Base-by-base conservation (phyloP, 306 rosid species). In the Quercus glauca region DNA sequence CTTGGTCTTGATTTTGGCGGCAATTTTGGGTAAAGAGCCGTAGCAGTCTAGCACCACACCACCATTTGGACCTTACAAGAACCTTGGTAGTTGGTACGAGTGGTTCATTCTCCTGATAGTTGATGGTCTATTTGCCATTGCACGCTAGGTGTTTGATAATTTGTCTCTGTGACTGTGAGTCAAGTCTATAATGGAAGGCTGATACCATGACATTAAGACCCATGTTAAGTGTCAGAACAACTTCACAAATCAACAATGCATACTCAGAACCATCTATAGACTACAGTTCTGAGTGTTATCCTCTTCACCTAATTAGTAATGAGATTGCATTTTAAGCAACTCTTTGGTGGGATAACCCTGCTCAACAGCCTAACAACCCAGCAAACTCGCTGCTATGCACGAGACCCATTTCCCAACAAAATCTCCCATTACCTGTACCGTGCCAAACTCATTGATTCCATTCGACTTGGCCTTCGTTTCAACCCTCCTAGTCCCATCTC, bases 351-450 rank as follows among this genome's bases (percentile, higher is more conserved):
- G 4, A 63, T 26, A 60, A 81, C 33, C 81, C 73, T 35, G n/a
- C 69, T 65, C 55, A 85, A 73, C 31, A 20, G 60, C 84, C 56
- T 82, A 60, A 12, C 53, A 12, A 78, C 73, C 81, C 90, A 67
- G 4, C 89, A 89, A 64, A 45, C 69, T 35, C 90, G 97, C 49
- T 80, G 33, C 70, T 90, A 81, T 75, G 82, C 81, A 13, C 89
- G 88, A 33, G 76, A 90, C 82, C 92, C 90, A 25, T 93, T 93
- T 83, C 91, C 91, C 69, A 86, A 72, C 41, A 93, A 85, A 85
- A 85, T 91, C 23, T 75, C 90, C n/a, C 94, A 90, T 82, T 93
- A 88, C 86, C 87, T 91, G 23, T 49, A 88, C 84, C 94, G 94
- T 35, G 94, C 98, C 56, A 88, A 85, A 33, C 91, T 91, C 84